These are phyloP conservation scores for Saccharomycopsis fermentans DNA, from an alignment of 805 yeast genomes.

Conservation along the genomic window DNA sequence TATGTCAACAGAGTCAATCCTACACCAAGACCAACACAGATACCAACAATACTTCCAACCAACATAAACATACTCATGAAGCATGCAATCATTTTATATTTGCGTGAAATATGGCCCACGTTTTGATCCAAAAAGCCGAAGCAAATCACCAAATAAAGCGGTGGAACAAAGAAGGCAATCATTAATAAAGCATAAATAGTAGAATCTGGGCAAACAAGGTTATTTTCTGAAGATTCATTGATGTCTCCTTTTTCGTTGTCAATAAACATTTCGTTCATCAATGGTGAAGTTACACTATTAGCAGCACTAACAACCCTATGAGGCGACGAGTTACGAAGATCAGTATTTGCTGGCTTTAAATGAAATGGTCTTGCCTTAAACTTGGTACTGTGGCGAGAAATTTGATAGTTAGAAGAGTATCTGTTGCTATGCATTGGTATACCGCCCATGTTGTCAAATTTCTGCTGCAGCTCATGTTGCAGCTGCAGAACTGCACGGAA, in stretches of 20 bases:
- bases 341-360: conserved; percentile 7
- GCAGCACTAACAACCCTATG: neutral
- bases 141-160: conserved; percentile 16
- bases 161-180: conserved; percentile 17
- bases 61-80: conserved; percentile 13
- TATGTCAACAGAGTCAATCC: conserved; percentile 24
- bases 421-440: neutral
- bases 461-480: neutral
- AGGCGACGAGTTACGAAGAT: neutral
- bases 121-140: conserved; percentile 17
- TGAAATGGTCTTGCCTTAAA: conserved; percentile 14
- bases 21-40: conserved; percentile 39
- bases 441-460: neutral
- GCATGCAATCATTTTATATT: conserved; percentile 16
- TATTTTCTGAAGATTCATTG: neutral
- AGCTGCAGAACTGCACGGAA: neutral
- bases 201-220: conserved; percentile 6
- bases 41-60: conserved; percentile 27
- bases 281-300: neutral
- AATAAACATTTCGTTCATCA: neutral
- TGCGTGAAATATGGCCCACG: conserved; percentile 15
- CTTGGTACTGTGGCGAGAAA: conserved; percentile 2
- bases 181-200: conserved; percentile 10
- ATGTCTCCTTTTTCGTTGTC: conserved; percentile 6
- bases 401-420: neutral